Conservation (phyloP, 2,329 filamentous ascomycete species). For the Grosmannia clavigera region DNA sequence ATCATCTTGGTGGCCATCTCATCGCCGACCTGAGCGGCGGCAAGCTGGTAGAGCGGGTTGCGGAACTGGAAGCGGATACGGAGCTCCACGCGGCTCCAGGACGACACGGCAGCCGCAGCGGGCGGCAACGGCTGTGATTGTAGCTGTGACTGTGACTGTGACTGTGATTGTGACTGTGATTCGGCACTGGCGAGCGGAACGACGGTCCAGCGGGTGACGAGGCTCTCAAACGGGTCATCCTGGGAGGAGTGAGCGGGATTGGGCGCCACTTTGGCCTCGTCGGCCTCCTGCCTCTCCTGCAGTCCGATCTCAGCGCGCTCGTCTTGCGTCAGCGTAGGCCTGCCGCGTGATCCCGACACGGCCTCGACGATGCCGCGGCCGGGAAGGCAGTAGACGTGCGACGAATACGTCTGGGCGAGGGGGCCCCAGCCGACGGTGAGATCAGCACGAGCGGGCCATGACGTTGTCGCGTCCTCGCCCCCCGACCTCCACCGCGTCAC, state of each 20-base stretch:
- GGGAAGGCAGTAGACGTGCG: constrained; percentile 65
- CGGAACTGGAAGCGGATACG: constrained; percentile 71
- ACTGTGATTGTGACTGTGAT: no score
- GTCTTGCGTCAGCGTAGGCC: constrained; percentile 27
- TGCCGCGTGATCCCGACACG: constrained; percentile 39
- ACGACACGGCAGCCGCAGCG: background rate
- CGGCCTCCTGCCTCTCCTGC: constrained; percentile 4
- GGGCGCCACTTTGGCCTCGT: no score
- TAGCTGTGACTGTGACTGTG: no score
- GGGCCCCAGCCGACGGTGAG: constrained; percentile 77
- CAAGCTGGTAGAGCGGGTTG: constrained; percentile 74
- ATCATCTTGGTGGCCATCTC: constrained; percentile 84
- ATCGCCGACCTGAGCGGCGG: constrained; percentile 71
- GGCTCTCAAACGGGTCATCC: constrained; percentile 46
- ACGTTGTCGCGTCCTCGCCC: constrained; percentile 13
- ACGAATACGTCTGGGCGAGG: constrained; percentile 74
- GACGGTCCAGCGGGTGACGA: constrained; percentile 60
- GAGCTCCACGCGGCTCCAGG: constrained; percentile 62
- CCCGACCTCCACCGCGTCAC: constrained; percentile 57
- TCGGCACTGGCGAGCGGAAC: constrained; percentile 23
- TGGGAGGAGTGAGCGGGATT: background rate
- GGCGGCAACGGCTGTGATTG: no score
- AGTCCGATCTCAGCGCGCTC: constrained; percentile 17
- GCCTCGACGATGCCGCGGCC: constrained; percentile 56
- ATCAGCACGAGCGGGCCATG: constrained; percentile 62